These are phyloP conservation scores for Setomelanomma holmii DNA, from an alignment of 2,329 filamentous ascomycete species.

Conservation along the genomic window DNA sequence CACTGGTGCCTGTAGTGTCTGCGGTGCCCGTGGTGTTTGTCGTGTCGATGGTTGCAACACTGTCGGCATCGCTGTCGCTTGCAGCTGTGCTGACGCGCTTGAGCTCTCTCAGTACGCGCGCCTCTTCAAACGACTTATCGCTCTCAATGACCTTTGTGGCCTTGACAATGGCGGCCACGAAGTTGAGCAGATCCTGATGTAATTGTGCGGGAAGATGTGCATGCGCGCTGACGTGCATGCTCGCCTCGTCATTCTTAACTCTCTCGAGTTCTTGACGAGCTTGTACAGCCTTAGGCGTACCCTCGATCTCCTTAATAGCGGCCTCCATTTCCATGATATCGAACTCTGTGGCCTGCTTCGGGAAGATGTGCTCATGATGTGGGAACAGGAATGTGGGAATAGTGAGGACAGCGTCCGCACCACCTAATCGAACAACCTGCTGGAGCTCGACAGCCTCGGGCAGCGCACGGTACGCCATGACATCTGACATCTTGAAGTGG, in stretches of 20 bases:
- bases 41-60: conserved; percentile 28
- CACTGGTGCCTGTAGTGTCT: conserved; percentile 16
- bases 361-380: conserved; percentile 62
- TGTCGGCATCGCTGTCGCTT: conserved; percentile 31
- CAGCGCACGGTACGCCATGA: conserved; percentile 59
- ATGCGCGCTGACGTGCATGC: conserved; percentile 57
- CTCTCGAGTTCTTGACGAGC: conserved; percentile 50
- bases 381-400: conserved; percentile 60
- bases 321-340: conserved; percentile 44
- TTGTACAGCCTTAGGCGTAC: conserved; percentile 53
- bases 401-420: conserved; percentile 58
- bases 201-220: conserved; percentile 59
- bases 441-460: conserved; percentile 53
- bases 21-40: conserved; percentile 10
- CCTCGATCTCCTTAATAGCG: conserved; percentile 52
- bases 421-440: conserved; percentile 59
- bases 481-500: conserved; percentile 55
- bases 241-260: conserved; percentile 56
- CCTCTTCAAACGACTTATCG: conserved; percentile 55
- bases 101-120: conserved; percentile 35
- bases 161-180: conserved; percentile 63
- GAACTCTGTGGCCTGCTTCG: conserved; percentile 47
- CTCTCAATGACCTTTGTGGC: conserved; percentile 64
- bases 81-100: conserved; percentile 32
- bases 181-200: conserved; percentile 61